Evolutionary conservation across 768 basidiomycete species (phyloP).

Genomic region (Pulveroboletus frians): DNA sequence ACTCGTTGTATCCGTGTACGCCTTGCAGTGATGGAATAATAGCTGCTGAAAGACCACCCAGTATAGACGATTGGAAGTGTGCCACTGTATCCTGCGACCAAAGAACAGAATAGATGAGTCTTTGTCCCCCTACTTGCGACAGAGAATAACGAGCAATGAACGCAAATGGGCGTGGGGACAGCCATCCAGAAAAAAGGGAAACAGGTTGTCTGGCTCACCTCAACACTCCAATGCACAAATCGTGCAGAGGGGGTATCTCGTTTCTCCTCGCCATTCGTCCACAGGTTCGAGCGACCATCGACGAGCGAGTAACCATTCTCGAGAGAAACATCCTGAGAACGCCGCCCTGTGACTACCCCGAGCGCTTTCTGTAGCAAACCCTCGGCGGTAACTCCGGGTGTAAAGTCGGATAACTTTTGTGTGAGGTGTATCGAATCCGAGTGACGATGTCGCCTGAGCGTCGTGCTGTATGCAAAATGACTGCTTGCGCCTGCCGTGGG

Average conservation of each 20-base stretch:
- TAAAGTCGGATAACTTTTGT: slow-evolving; percentile 33
- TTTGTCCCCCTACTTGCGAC: slow-evolving; percentile 1
- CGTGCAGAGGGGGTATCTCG: slow-evolving; percentile 58
- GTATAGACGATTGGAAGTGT: slow-evolving; percentile 60
- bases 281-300: slow-evolving; percentile 13
- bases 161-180: neutral
- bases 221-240: slow-evolving; percentile 61
- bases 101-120: neutral
- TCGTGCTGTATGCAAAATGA: slow-evolving; percentile 83
- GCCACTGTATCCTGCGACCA: slow-evolving; percentile 62
- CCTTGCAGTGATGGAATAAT: slow-evolving; percentile 61
- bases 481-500: slow-evolving; percentile 59
- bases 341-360: slow-evolving; percentile 31
- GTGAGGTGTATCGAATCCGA: slow-evolving; percentile 35
- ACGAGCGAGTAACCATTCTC: slow-evolving; percentile 39
- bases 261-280: slow-evolving; percentile 28
- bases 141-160: neutral
- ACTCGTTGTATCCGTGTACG: slow-evolving; percentile 88
- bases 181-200: neutral
- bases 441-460: slow-evolving; percentile 60
- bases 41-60: slow-evolving; percentile 56
- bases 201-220: slow-evolving; percentile 43
- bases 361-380: slow-evolving; percentile 43
- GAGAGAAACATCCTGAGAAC: slow-evolving; percentile 18
- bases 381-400: slow-evolving; percentile 40